Conservation (phyloP, 441 rosid species). For the Biscutella auriculata region DNA sequence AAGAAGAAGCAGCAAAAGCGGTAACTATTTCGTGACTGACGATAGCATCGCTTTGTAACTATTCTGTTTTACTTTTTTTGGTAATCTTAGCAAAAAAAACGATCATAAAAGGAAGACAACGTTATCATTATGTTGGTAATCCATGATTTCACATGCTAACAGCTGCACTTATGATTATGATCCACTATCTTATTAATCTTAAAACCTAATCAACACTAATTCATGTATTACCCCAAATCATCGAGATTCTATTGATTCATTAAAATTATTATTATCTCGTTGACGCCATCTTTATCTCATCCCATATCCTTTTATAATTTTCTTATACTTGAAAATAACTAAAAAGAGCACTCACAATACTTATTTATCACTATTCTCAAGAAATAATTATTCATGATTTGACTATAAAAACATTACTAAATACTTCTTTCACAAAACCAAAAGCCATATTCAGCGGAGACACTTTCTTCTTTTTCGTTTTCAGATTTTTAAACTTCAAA, state of each 20-base stretch:
- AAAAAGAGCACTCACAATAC: too few species aligned
- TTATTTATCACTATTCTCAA: too few species aligned
- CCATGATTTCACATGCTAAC: slow-evolving; percentile 25
- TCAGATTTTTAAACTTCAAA: background rate
- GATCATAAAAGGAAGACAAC: slow-evolving; percentile 16
- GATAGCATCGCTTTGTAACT: background rate
- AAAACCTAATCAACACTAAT: slow-evolving; percentile 16
- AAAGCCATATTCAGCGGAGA: slow-evolving; percentile 23
- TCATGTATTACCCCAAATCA: background rate
- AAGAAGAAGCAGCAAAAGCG: background rate
- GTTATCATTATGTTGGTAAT: slow-evolving; percentile 18
- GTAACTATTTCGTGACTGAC: background rate
- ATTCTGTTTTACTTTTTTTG: background rate
- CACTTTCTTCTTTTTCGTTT: slow-evolving; percentile 12
- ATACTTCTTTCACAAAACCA: slow-evolving; percentile 1
- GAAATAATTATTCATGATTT: background rate
- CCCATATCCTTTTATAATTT: background rate
- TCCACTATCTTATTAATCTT: slow-evolving; percentile 12
- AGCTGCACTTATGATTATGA: slow-evolving; percentile 12
- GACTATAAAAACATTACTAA: slow-evolving; percentile 7
- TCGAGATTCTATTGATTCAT: background rate
- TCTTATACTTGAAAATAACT: too few species aligned
- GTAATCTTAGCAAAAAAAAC: background rate
- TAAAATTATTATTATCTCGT: slow-evolving; percentile 1
- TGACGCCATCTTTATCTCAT: background rate